Evolutionary conservation across 345 rosid species (phyloP).

Genomic region (Bruguiera sexangula): DNA sequence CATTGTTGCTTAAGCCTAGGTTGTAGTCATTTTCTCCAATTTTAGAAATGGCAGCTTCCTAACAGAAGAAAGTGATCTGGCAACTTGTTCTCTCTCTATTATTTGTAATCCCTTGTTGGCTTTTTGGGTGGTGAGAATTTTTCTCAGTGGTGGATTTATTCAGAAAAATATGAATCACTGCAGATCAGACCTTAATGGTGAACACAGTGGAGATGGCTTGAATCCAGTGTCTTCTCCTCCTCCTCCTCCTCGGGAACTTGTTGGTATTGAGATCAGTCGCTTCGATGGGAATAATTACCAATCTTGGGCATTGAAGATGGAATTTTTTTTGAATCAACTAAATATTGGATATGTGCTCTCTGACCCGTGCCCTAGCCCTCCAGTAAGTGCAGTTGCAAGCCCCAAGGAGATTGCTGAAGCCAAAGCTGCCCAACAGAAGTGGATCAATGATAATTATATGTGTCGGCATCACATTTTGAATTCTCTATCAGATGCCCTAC

Average conservation of each 20-base stretch:
- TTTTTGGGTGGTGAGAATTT: conserved; percentile 7
- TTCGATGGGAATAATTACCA: conserved; percentile 73
- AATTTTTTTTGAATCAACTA: conserved; percentile 60
- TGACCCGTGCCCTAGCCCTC: conserved; percentile 45
- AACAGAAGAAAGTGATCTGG: not conserved
- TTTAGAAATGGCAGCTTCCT: not conserved
- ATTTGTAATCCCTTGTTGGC: not conserved
- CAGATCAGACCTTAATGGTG: conserved; percentile 25
- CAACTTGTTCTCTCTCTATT: not conserved
- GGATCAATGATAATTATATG: conserved; percentile 64
- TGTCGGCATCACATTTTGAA: conserved; percentile 62
- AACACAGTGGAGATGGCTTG: conserved; percentile 9
- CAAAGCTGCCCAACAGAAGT: conserved; percentile 41
- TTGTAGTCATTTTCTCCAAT: not conserved
- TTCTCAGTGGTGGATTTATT: conserved; percentile 21
- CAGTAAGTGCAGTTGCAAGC: conserved; percentile 28
- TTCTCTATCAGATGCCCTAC: conserved; percentile 63
- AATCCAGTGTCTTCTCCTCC: conserved; percentile 8
- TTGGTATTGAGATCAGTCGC: conserved; percentile 44
- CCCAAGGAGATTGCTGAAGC: conserved; percentile 27
- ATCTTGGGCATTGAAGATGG: conserved; percentile 61
- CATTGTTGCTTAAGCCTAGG: not conserved
- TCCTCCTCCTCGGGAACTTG: conserved; percentile 29
- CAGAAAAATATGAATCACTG: conserved; percentile 24
- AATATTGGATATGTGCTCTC: conserved; percentile 57